Conservation (phyloP, 1,139 yeast genomes). For the Yamadazyma friedrichii region DNA sequence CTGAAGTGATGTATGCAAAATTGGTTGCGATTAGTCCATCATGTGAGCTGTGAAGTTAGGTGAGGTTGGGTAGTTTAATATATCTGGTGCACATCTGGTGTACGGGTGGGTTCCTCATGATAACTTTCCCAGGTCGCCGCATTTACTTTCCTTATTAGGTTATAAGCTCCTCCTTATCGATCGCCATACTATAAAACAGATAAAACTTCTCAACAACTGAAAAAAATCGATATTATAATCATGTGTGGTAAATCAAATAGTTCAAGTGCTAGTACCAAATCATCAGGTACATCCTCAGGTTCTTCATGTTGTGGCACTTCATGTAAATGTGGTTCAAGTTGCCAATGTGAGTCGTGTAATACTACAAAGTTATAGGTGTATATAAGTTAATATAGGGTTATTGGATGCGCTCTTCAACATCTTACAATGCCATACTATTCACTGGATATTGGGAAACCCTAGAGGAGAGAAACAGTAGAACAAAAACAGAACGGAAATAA, state of each 20-base stretch:
- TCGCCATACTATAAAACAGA: neutral
- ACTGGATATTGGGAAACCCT: no score
- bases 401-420: no score
- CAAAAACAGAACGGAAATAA: slow-evolving; percentile 1
- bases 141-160: slow-evolving; percentile 5
- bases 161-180: neutral
- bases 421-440: no score
- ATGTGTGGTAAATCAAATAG: slow-evolving; percentile 13
- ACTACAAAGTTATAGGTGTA: slow-evolving; percentile 31
- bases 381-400: no score
- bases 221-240: neutral
- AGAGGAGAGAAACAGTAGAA: neutral
- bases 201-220: no score
- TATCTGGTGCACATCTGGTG: no score
- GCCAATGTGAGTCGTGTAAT: slow-evolving; percentile 40
- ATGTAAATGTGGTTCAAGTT: slow-evolving; percentile 45
- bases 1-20: no score
- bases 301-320: slow-evolving; percentile 34
- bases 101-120: no score
- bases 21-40: no score
- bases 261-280: slow-evolving; percentile 5
- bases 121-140: slow-evolving; percentile 2
- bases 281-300: slow-evolving; percentile 5
- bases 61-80: no score
- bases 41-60: no score